Evolutionary conservation across 2,329 filamentous ascomycete species (phyloP), one percentile per base, ranked within the genome.

Genomic region (Ophiostoma sp.): DNA sequence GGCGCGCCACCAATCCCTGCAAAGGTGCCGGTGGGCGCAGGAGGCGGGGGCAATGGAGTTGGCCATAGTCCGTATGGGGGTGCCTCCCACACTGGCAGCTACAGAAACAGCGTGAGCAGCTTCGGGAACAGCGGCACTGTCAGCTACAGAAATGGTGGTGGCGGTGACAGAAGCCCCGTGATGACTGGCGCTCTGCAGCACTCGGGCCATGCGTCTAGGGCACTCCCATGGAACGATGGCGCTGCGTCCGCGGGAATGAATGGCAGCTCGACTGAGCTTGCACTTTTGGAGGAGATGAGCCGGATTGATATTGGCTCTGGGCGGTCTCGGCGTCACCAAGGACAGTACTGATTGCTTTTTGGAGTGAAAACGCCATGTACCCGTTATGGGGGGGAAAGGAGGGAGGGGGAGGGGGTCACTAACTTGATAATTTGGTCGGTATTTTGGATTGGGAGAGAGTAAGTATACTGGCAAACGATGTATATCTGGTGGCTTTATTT

Each of bases 261-360:
- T 45, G 79, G 76, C 66, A 78, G 76, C 16, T 76, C 78, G 40
- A 82, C 83, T 68, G 81, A 85, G 71, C 81, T 82, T 77, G 85
- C 88, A 27, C 78, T 93, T 66, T 84, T 89, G 77, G 82, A 91
- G 71, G 90, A 93, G 78, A 84, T 93, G 82, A 87, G 83, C 73
- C 81, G 81, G 64, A 89, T 89, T 70, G 86, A 89, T 73, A 84
- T 89, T 72, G 87, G 87, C n/a, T 80, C 80, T 38, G 87, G 86
- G 3, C 79, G 86, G 69, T 83, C 84, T 40, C 79, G 84, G 73
- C 79, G 85, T 62, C 81, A 83, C 66, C 69, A 72, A 4, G 68
- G 69, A 4, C 69, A 69, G n/a, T 70, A 68, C 40, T 69, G 49
- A 65, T 52, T 44, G 49, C n/a, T 18, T 55, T 27, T 55, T 55